phyloP scores from a whole-genome alignment of 2,329 filamentous ascomycete genomes.

The Claviceps sp. region DNA sequence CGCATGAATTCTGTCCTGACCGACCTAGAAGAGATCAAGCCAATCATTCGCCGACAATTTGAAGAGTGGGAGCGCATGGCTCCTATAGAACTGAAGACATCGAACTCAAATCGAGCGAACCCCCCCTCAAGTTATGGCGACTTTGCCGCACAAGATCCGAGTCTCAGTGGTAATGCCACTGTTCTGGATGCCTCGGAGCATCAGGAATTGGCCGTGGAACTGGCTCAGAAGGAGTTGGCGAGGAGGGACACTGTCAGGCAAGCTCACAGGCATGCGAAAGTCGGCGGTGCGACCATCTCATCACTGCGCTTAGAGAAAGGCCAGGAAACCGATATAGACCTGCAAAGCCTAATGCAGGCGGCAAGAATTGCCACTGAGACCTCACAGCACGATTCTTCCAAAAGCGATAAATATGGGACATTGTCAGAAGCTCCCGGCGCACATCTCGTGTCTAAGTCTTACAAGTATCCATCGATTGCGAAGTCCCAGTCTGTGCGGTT shows the following conservation, averaged over 20 bases:
- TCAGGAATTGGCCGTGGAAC: conserved; percentile 60
- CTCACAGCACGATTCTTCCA: background rate
- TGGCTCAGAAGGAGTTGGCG: conserved; percentile 60
- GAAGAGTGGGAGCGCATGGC: conserved; percentile 51
- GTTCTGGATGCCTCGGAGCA: conserved; percentile 59
- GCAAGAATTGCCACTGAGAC: conserved; percentile 33
- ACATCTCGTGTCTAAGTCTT: conserved; percentile 20
- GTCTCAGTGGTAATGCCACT: conserved; percentile 40
- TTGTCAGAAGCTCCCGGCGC: conserved; percentile 12
- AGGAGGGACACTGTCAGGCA: conserved; percentile 50
- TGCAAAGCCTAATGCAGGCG: conserved; percentile 39
- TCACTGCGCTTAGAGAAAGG: background rate
- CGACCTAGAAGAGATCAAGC: conserved; percentile 67
- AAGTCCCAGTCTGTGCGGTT: conserved; percentile 37
- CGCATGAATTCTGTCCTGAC: conserved; percentile 46
- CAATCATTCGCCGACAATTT: conserved; percentile 58
- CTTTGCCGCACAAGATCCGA: conserved; percentile 46
- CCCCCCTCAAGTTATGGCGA: conserved; percentile 26
- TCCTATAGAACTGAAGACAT: conserved; percentile 18
- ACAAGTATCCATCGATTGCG: conserved; percentile 44
- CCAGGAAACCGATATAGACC: conserved; percentile 26
- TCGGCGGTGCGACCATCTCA: conserved; percentile 5
- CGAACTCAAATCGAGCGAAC: conserved; percentile 8
- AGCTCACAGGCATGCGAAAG: conserved; percentile 37
- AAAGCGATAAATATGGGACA: background rate